Conservation (phyloP, 1,284 basidiomycete species). For the Tilletia caries region DNA sequence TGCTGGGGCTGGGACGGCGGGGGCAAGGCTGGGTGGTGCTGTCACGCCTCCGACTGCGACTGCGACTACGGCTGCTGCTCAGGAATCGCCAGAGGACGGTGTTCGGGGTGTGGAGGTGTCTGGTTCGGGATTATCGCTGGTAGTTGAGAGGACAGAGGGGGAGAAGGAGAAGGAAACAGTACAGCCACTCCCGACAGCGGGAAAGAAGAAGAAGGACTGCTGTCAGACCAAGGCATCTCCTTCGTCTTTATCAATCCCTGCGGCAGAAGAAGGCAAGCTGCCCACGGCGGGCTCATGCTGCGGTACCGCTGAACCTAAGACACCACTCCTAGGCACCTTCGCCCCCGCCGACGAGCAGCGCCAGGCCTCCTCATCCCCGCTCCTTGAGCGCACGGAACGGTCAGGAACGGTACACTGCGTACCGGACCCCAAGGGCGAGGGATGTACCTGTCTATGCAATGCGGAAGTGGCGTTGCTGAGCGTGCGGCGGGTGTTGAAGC, state of each 20-base stretch:
- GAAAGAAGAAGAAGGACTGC: not conserved
- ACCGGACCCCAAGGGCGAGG: conserved; percentile 47
- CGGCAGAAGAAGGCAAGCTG: not conserved
- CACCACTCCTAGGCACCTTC: not conserved
- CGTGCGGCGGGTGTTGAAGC: conserved; percentile 26
- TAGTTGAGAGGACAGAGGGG: too few species aligned
- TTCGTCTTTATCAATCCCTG: not conserved
- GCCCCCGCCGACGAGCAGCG: not conserved
- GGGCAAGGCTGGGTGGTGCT: not conserved
- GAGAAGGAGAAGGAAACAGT: too few species aligned
- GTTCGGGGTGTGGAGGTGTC: too few species aligned
- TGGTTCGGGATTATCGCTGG: too few species aligned
- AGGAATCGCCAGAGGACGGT: too few species aligned
- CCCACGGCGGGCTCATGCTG: too few species aligned
- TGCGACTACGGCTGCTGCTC: not conserved
- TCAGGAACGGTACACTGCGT: conserved; percentile 46
- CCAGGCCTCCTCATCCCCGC: too few species aligned
- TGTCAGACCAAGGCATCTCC: not conserved
- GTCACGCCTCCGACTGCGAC: not conserved
- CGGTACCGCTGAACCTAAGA: not conserved
- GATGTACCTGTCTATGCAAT: conserved; percentile 50
- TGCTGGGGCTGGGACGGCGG: not conserved
- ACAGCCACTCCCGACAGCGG: too few species aligned
- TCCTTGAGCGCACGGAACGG: not conserved
- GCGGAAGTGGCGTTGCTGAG: conserved; percentile 43